phyloP scores from a whole-genome alignment of 345 rosid species.

The Acer yangbiense region DNA sequence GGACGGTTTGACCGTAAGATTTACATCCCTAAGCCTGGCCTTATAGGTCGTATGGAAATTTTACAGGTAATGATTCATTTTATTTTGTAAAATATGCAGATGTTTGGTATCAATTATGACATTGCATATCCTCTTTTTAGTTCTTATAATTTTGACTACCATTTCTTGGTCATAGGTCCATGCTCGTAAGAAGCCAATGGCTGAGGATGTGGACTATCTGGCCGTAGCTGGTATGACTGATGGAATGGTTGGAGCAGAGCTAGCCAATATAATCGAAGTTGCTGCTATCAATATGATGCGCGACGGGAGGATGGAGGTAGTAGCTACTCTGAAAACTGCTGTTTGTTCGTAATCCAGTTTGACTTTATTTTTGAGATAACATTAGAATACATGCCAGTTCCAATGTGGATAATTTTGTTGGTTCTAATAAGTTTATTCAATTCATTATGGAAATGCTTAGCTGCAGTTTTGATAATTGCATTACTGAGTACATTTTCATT shows the following conservation, averaged over 20 bases:
- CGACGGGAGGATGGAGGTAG: constrained; percentile 88
- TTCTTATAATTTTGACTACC: background rate
- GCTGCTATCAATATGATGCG: constrained; percentile 95
- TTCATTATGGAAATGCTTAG: background rate
- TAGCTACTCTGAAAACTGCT: constrained; percentile 12
- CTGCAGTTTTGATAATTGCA: constrained; percentile 1
- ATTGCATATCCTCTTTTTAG: background rate
- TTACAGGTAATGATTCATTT: constrained; percentile 54
- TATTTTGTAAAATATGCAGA: background rate
- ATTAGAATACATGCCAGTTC: constrained; percentile 1
- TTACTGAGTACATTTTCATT: constrained; percentile 16
- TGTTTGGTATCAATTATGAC: background rate
- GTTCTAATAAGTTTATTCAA: background rate
- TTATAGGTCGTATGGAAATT: constrained; percentile 88
- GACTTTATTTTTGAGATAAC: constrained; percentile 1
- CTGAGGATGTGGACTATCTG: constrained; percentile 89
- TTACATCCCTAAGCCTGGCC: constrained; percentile 83
- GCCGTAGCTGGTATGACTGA: constrained; percentile 92
- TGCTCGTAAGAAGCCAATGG: constrained; percentile 95
- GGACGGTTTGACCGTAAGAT: constrained; percentile 89
- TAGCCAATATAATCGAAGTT: constrained; percentile 89
- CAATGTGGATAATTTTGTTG: background rate
- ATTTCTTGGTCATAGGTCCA: constrained; percentile 58
- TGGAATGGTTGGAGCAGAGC: constrained; percentile 99
- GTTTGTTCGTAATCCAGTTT: constrained; percentile 6